A percentile compares a stretch with the other conserved stretches of the same genome.
phyloP scores from a whole-genome alignment of 2,329 filamentous ascomycete genomes.

The Sclerotinia glacialis region DNA sequence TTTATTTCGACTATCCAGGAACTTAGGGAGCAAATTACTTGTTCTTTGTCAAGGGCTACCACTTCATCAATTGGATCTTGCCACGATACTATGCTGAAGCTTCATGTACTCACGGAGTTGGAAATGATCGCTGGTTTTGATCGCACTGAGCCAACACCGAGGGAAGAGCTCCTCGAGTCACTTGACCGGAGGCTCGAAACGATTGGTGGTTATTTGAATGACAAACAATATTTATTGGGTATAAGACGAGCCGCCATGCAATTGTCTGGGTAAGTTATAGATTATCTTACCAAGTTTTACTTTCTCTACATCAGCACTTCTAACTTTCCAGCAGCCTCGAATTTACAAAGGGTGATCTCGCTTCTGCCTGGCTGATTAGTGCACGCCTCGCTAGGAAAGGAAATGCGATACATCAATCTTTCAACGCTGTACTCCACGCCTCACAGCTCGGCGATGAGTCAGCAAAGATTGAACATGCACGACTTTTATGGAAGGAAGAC shows the following conservation, averaged over 20 bases:
- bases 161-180: constrained; percentile 48
- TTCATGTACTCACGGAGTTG: constrained; percentile 85
- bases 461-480: constrained; percentile 90
- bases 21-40: constrained; percentile 68
- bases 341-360: constrained; percentile 72
- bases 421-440: constrained; percentile 89
- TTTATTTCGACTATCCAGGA: constrained; percentile 59
- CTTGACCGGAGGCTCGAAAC: constrained; percentile 80
- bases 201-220: constrained; percentile 81
- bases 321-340: constrained; percentile 42
- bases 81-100: constrained; percentile 78
- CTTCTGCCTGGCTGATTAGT: constrained; percentile 79
- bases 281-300: background rate
- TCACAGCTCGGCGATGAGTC: constrained; percentile 79
- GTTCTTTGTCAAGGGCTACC: constrained; percentile 70
- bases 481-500: constrained; percentile 88
- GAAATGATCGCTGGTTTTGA: constrained; percentile 65
- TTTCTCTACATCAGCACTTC: constrained; percentile 19
- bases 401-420: constrained; percentile 79
- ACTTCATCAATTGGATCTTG: constrained; percentile 80
- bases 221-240: constrained; percentile 91
- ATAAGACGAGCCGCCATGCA: constrained; percentile 86
- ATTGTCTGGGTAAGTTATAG: constrained; percentile 57
- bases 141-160: constrained; percentile 35
- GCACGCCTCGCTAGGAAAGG: constrained; percentile 84